These are phyloP conservation scores for Citrus sp. DNA, from an alignment of 345 rosid species.

Conservation along the genomic window DNA sequence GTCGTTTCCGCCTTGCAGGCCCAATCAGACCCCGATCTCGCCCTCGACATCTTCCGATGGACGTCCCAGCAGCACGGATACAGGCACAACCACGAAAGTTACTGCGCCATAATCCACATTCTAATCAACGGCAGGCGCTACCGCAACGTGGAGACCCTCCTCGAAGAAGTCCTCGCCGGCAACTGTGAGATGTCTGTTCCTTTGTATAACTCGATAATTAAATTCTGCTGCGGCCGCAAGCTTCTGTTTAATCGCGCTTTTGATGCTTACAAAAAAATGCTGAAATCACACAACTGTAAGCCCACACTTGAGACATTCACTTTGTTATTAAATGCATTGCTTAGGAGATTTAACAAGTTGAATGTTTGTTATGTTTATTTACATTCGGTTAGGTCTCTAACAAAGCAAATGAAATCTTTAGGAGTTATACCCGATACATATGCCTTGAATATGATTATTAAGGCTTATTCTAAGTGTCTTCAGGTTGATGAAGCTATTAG, in stretches of 20 bases:
- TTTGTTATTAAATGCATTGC: conserved; percentile 54
- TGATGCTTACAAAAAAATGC: conserved; percentile 79
- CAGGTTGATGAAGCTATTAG: conserved; percentile 74
- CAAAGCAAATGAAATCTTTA: conserved; percentile 79
- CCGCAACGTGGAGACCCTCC: conserved; percentile 63
- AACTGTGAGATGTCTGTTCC: conserved; percentile 71
- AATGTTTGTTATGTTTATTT: conserved; percentile 72
- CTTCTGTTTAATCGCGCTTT: conserved; percentile 69
- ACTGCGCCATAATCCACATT: conserved; percentile 59
- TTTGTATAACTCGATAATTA: conserved; percentile 62
- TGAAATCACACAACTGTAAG: conserved; percentile 54
- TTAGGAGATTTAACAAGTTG: conserved; percentile 71
- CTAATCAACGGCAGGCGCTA: conserved; percentile 61
- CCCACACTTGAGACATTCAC: conserved; percentile 79
- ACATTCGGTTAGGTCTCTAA: conserved; percentile 68
- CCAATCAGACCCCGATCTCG: conserved; percentile 84
- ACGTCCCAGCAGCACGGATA: conserved; percentile 68
- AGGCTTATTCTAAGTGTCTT: conserved; percentile 71
- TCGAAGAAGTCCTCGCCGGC: conserved; percentile 84
- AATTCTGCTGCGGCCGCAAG: conserved; percentile 82
- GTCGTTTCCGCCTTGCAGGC: conserved; percentile 67
- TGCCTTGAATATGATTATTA: conserved; percentile 84
- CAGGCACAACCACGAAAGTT: conserved; percentile 62
- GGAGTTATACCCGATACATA: conserved; percentile 83
- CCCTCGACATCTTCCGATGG: conserved; percentile 93